A percentile compares a stretch with the other conserved stretches of the same genome.
Evolutionary conservation across 192 early-diverging fungal genomes (phyloP).

Genomic region (Rhizophagus sp.): DNA sequence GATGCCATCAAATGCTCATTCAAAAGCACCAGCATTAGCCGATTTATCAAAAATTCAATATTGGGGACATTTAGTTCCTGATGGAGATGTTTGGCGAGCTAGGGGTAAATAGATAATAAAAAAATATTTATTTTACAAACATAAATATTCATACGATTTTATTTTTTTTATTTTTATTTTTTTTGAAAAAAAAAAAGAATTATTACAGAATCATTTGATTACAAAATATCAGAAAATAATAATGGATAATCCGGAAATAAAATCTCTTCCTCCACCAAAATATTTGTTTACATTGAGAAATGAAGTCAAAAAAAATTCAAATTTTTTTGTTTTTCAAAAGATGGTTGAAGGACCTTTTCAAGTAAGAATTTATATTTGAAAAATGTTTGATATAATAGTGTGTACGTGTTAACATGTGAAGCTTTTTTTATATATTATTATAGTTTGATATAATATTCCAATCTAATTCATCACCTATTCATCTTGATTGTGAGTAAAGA

Average conservation of each 20-base stretch:
- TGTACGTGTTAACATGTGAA: neutral
- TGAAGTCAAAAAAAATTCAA: conserved; percentile 37
- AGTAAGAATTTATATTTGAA: conserved; percentile 36
- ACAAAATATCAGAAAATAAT: neutral
- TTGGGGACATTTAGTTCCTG: conserved; percentile 38
- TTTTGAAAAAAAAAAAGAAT: neutral
- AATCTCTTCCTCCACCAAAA: neutral
- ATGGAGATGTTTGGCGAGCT: conserved; percentile 58
- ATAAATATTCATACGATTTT: neutral
- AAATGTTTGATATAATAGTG: neutral
- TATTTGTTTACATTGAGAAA: conserved; percentile 7
- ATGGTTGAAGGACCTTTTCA: conserved; percentile 61
- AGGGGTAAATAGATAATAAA: conserved; percentile 45
- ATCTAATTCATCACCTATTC: conserved; percentile 38
- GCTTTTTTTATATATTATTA: neutral
- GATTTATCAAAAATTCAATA: conserved; percentile 43
- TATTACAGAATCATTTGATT: neutral
- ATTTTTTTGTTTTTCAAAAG: conserved; percentile 66
- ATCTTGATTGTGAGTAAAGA: conserved; percentile 25
- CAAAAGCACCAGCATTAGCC: neutral
- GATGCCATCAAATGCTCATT: neutral
- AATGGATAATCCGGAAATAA: neutral
- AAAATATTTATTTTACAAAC: neutral
- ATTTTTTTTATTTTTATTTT: too few relatives aligned
- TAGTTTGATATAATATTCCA: conserved; percentile 60